phyloP scores from a whole-genome alignment of 1,139 yeast species.

The Blastobotrys persicus region DNA sequence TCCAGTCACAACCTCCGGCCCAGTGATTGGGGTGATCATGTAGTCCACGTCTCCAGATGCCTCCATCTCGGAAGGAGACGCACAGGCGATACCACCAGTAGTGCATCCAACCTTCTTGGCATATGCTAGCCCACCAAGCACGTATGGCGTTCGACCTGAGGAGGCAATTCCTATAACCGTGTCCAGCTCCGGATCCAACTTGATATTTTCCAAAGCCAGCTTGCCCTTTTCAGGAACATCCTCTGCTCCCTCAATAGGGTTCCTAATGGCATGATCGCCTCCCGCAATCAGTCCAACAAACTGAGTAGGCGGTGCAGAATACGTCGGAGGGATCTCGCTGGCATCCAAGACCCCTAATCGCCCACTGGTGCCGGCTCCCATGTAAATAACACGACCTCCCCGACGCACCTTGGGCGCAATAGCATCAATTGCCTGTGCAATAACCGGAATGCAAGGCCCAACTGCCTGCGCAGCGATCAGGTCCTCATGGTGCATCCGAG shows the following conservation, averaged over 20 bases:
- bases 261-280: constrained; percentile 34
- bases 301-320: constrained; percentile 32
- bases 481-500: constrained; percentile 31
- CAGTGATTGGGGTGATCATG: constrained; percentile 28
- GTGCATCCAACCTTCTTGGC: constrained; percentile 25
- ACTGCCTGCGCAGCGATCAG: constrained; percentile 25
- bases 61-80: constrained; percentile 25
- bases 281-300: constrained; percentile 37
- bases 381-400: constrained; percentile 33
- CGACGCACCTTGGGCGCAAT: constrained; percentile 28
- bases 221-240: constrained; percentile 25
- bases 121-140: constrained; percentile 26
- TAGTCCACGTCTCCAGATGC: constrained; percentile 23
- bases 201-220: constrained; percentile 21
- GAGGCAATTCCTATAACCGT: constrained; percentile 33
- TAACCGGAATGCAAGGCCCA: constrained; percentile 20
- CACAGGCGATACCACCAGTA: constrained; percentile 31
- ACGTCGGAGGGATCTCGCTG: constrained; percentile 37
- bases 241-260: constrained; percentile 35
- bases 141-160: constrained; percentile 34
- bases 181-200: constrained; percentile 23
- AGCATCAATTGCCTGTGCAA: constrained; percentile 31
- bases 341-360: constrained; percentile 34
- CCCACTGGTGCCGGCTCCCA: constrained; percentile 38
- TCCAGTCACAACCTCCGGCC: constrained; percentile 32